Evolutionary conservation across 1,284 basidiomycete genomes (phyloP).

Genomic region (Ceraceosorus bombacis): DNA sequence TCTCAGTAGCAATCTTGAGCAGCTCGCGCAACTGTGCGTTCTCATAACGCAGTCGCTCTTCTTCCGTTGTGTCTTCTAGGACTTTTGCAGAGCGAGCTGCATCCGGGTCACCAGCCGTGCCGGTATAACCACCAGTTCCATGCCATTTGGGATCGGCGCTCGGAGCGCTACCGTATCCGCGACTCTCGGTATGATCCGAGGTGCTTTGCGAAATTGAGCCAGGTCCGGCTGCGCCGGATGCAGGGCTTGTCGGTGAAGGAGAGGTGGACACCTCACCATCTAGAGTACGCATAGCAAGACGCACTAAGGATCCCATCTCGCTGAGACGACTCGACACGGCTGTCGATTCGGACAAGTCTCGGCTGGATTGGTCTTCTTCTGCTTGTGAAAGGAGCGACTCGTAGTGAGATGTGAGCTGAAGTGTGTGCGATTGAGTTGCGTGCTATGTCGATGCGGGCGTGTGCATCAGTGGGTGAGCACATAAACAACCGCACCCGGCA

Average conservation of each 20-base stretch:
- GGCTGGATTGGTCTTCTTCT: constrained; percentile 27
- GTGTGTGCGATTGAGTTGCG: constrained; percentile 83
- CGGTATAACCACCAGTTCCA: constrained; percentile 41
- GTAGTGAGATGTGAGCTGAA: constrained; percentile 82
- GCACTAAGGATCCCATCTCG: constrained; percentile 31
- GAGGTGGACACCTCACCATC: constrained; percentile 24
- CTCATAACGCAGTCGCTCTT: constrained; percentile 38
- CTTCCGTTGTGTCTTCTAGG: constrained; percentile 34
- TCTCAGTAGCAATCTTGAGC: constrained; percentile 13
- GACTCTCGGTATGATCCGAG: neutral
- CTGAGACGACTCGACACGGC: constrained; percentile 27
- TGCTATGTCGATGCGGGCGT: constrained; percentile 54
- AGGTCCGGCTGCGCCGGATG: neutral
- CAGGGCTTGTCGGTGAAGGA: constrained; percentile 8
- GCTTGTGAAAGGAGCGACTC: constrained; percentile 62
- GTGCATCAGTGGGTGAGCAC: neutral
- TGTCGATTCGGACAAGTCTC: constrained; percentile 26
- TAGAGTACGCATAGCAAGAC: constrained; percentile 28
- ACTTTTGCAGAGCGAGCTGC: constrained; percentile 25
- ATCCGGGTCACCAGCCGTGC: constrained; percentile 28
- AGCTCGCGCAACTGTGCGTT: constrained; percentile 42
- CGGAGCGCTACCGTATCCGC: constrained; percentile 11
- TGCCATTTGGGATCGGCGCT: constrained; percentile 32
- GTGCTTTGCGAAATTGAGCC: neutral
- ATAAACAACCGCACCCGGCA: neutral